Evolutionary conservation across 441 rosid genomes (phyloP).

Genomic region (Populus tomentosa): DNA sequence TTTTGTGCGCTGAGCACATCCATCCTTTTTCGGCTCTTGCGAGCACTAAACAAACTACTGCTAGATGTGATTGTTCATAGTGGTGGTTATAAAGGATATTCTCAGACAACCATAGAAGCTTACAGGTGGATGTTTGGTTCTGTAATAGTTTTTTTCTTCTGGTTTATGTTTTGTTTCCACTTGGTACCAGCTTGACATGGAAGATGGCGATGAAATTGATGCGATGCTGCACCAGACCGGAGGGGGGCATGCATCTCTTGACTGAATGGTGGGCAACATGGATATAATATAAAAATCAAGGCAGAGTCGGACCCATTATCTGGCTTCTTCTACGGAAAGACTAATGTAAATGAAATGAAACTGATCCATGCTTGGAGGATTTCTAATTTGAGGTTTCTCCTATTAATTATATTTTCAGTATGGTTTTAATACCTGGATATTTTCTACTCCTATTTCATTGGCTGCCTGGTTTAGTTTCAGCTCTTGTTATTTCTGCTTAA

Average conservation of each 20-base stretch:
- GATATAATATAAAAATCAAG: not conserved
- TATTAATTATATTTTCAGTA: no score
- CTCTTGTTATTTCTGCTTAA: not conserved
- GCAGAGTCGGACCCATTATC: conserved; percentile 2
- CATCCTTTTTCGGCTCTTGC: not conserved
- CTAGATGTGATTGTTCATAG: no score
- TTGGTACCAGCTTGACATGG: conserved; percentile 69
- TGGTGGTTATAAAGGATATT: no score
- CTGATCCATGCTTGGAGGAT: not conserved
- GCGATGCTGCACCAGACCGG: conserved; percentile 95
- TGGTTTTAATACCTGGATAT: not conserved
- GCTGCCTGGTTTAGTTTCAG: not conserved
- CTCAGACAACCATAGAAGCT: not conserved
- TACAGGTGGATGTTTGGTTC: not conserved
- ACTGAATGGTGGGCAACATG: not conserved
- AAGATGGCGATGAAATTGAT: conserved; percentile 91
- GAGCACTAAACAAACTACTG: no score
- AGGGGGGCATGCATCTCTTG: conserved; percentile 25
- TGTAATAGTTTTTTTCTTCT: not conserved
- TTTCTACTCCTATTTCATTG: no score
- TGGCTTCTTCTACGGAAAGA: conserved; percentile 3
- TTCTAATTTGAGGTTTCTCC: no score
- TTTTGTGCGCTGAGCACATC: not conserved
- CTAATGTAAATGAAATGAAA: conserved; percentile 22
- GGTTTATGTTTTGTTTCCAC: not conserved